Percentiles rank a stretch among this genome's conserved stretches.
Conservation (phyloP, 257 asterid genomes). For the Gardenia jasminoides region DNA sequence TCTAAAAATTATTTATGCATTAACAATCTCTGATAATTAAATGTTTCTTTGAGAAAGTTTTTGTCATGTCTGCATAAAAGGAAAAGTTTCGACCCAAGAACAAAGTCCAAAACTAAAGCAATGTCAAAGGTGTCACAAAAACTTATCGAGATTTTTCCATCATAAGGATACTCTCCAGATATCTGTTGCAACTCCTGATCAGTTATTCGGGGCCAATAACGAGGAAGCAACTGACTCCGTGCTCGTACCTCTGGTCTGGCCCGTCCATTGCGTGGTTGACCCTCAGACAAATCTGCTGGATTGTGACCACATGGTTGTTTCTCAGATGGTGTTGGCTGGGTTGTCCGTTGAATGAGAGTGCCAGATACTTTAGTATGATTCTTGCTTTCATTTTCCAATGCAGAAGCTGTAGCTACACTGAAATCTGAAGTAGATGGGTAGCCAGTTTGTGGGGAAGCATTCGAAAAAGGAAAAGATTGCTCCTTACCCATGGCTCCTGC, state of each 20-base stretch:
- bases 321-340: constrained; percentile 32
- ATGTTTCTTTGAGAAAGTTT: background rate
- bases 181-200: constrained; percentile 64
- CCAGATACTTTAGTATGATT: constrained; percentile 35
- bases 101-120: background rate
- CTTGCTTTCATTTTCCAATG: constrained; percentile 46
- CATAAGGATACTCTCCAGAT: constrained; percentile 77
- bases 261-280: constrained; percentile 48
- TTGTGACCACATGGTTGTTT: constrained; percentile 42
- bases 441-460: constrained; percentile 33
- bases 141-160: background rate
- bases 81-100: background rate
- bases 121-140: background rate
- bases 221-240: constrained; percentile 62
- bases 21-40: background rate
- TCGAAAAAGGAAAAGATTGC: constrained; percentile 34
- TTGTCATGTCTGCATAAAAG: background rate
- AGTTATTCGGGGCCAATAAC: constrained; percentile 69
- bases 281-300: constrained; percentile 47
- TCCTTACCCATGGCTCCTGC: constrained; percentile 58
- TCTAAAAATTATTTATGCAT: background rate
- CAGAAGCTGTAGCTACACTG: constrained; percentile 32
- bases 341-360: constrained; percentile 30
- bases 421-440: constrained; percentile 38
- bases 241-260: constrained; percentile 53